Evolutionary conservation across 1,284 basidiomycete genomes (phyloP).

Genomic region (Microbotryum violaceum): DNA sequence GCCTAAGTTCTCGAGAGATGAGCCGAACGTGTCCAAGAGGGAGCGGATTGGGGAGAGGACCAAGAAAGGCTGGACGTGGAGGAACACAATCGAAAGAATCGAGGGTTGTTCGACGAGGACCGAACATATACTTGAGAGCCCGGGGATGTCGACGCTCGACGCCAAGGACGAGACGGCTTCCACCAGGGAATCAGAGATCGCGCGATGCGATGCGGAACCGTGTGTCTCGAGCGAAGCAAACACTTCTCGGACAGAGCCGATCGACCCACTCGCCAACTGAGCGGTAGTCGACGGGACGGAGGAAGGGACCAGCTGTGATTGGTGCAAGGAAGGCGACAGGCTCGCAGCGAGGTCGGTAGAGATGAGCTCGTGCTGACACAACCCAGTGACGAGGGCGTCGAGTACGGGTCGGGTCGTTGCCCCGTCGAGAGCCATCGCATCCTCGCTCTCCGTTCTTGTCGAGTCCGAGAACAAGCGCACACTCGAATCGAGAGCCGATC

Average conservation of each 20-base stretch:
- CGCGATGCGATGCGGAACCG: too few relatives aligned
- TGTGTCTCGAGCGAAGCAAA: too few relatives aligned
- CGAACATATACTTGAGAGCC: slow-evolving; percentile 6
- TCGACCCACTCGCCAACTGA: too few relatives aligned
- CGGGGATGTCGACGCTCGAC: slow-evolving; percentile 2
- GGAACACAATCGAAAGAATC: slow-evolving; percentile 13
- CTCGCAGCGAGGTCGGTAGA: slow-evolving; percentile 1
- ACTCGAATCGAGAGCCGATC: neutral
- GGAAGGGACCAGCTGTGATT: too few relatives aligned
- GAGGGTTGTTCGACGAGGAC: slow-evolving; percentile 4
- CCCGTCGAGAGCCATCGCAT: slow-evolving; percentile 8
- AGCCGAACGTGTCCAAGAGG: slow-evolving; percentile 17
- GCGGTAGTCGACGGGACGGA: too few relatives aligned
- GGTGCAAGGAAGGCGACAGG: neutral
- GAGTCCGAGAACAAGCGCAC: neutral
- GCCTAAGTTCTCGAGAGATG: slow-evolving; percentile 16
- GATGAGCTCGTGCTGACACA: slow-evolving; percentile 7
- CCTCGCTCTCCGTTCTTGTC: neutral
- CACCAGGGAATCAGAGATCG: too few relatives aligned
- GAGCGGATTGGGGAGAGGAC: slow-evolving; percentile 16
- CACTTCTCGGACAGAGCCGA: too few relatives aligned
- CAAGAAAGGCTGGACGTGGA: slow-evolving; percentile 16
- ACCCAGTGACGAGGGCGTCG: slow-evolving; percentile 7
- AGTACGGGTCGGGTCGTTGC: neutral
- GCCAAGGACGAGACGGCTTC: neutral